Base-by-base conservation (phyloP, 371 early-diverging fungal species). In the Smittium mucronatum region DNA sequence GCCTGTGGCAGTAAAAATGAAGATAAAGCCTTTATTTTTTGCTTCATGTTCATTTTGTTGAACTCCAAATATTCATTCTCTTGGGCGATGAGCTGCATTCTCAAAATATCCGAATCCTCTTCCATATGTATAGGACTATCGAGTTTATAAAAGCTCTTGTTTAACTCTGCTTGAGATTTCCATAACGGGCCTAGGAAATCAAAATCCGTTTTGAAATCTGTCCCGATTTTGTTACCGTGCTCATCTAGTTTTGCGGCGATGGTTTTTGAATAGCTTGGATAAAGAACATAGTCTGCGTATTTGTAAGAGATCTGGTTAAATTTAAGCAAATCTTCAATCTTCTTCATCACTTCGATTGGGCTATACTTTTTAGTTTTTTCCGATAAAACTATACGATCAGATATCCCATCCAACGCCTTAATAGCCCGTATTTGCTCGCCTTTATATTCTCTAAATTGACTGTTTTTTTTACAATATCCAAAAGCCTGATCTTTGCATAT, bases 271-370 rank as follows among this genome's bases (percentile, higher is more conserved):
- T 11, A 16, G n/a, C n/a, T 61, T 31, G 65, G 65, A n/a, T 34
- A 34, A n/a, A 34, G n/a, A 28, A 65, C n/a, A n/a, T 28, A 33
- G 15, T 65, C 34, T n/a, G 36, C 65, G n/a, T 33, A 65, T 25
- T n/a, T 33, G 34, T n/a, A 65, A 2, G 32, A 31, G 26, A 65
- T 65, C n/a, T 65, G n/a, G 65, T 33, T 65, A 32, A 5, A 11
- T n/a, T n/a, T 65, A 15, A 65, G 36, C 65, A 65, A 31, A 65
- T 65, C 34, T 25, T n/a, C 65, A n/a, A 65, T 25, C 8, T 34
- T 65, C 11, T 33, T n/a, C 65, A 65, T 33, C 25, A 65, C 34
- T 36, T 65, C 32, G 1, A 33, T n/a, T 2, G 65, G 32, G n/a
- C 36, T 36, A 15, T 17, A 25, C 65, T 65, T 65, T n/a, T 65